Evolutionary conservation across 306 rosid species (phyloP).

Genomic region (Corylus americana): DNA sequence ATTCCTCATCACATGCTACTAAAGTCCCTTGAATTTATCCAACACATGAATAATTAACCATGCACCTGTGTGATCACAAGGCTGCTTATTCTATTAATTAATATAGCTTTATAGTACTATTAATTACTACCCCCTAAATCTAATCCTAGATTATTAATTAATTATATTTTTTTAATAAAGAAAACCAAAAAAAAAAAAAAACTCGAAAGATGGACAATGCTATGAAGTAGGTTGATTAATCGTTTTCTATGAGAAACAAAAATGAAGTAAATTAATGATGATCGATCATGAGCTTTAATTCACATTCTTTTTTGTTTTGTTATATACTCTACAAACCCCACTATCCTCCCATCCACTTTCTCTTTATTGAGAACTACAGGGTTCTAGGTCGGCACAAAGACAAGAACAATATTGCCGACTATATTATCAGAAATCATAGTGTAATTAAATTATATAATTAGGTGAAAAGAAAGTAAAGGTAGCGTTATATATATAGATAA

Average conservation of each 20-base stretch:
- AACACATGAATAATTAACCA: slow-evolving; percentile 23
- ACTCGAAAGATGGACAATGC: neutral
- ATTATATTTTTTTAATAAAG: slow-evolving; percentile 15
- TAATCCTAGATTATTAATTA: slow-evolving; percentile 22
- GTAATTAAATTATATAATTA: neutral
- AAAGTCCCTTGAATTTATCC: slow-evolving; percentile 30
- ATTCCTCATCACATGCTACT: slow-evolving; percentile 57
- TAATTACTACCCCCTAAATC: slow-evolving; percentile 6
- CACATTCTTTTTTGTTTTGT: slow-evolving; percentile 18
- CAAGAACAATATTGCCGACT: neutral
- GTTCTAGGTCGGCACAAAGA: slow-evolving; percentile 19
- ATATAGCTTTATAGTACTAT: slow-evolving; percentile 7
- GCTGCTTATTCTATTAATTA: slow-evolving; percentile 21
- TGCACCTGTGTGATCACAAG: slow-evolving; percentile 54
- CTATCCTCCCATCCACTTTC: slow-evolving; percentile 21
- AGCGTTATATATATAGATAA: neutral
- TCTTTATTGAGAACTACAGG: slow-evolving; percentile 24
- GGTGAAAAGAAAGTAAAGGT: neutral
- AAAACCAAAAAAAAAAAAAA: slow-evolving; percentile 18
- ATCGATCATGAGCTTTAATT: neutral
- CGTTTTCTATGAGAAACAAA: slow-evolving; percentile 28
- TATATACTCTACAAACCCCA: slow-evolving; percentile 39
- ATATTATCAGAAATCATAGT: neutral
- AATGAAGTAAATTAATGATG: slow-evolving; percentile 23
- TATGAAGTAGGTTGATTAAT: neutral